Base-by-base conservation (phyloP, 1,139 yeast species). In the Yamadazyma triangularis region DNA sequence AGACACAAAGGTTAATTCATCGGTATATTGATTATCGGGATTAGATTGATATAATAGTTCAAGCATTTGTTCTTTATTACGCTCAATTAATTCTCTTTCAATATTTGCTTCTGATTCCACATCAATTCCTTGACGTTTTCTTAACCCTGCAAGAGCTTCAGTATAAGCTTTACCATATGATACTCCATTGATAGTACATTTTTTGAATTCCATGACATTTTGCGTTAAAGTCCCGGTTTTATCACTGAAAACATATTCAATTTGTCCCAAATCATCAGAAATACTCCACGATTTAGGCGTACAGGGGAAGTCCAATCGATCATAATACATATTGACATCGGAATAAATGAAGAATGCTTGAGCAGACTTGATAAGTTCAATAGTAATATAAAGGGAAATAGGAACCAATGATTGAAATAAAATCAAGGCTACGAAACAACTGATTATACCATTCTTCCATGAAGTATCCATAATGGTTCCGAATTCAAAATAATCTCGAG, bases 1-100 rank as follows among this genome's bases (percentile, higher is more conserved):
- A 0, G 96, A 85, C 11, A 88, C 72, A 54, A 89, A 89, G 0
- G 70, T 59, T 34, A 80, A 63, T 45, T 80, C 84, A 29, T 75
- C 68, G 46, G 79, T 80, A 24, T 64, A 58, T 27, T 73, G 58
- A 26, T 72, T 53, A 7, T 46, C 33, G 30, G 39, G 28, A 22
- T 52, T 36, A 15, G 54, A 55, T 11, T 58, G 48, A 7, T 59
- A 50, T 37, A 91, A 59, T 15, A 65, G 62, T 4, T 63, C 60
- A 22, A 86, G 51, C 96, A 91, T 91, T 7, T 55, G 63, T 15
- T 58, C 60, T 42, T 71, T 77, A 50, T 89, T 96, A 16, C 64
- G 56, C 2, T 65, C 69, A 36, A 91, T 88, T 13, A 49, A 29
- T 20, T 53, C 61, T 24, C 55, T 55, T 56, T 73, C 76, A 15